Base-by-base conservation (phyloP, 1,284 basidiomycete genomes). In the Leccinum huronense region DNA sequence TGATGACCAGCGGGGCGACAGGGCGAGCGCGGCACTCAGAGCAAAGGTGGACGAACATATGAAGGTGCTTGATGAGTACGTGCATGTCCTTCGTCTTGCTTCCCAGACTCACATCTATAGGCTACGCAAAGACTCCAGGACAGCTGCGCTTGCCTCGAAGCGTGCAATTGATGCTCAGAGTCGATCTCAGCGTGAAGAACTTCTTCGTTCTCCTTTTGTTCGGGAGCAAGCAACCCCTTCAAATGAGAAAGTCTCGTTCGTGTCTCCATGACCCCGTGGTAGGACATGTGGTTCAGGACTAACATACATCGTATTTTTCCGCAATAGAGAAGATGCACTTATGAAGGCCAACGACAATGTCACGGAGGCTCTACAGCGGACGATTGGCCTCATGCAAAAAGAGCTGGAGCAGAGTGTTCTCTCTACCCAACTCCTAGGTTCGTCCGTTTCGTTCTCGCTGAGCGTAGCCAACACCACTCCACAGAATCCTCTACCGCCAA, bases 321-420 rank as follows among this genome's bases (percentile, higher is more conserved):
- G 27, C 38, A 61, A 57, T 60, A 93, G 89, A 8, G 94, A 94
- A 67, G 94, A 97, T 69, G 84, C 84, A 0, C 81, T 98, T 9
- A 95, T 95, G 89, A 89, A 88, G 68, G 88, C 94, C 30, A 94
- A 89, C 64, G 86, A 91, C 69, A 87, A 96, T 68, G 93, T 98
- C 13, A 97, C 95, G 1, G 89, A 91, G 57, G 87, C 93, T 2
- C 79, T 98, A 5, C 87, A 91, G 59, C 85, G 94, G 38, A 97
- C 95, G 6, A 85, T 95, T 33, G 83, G 82, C 19, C 79, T 94
- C 9, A 94, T 98, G 90, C 93, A 96, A 77, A 86, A 85, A 57
- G 95, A 98, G 72, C 86, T 98, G 3, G 92, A 97, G 72, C 86
- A 88, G 38, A 95, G 93, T 1, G 92, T 96, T 11, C 80, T 97